These are phyloP conservation scores for Eragrostis tef DNA, from an alignment of 202 grass and related monocot species.

Conservation along the genomic window DNA sequence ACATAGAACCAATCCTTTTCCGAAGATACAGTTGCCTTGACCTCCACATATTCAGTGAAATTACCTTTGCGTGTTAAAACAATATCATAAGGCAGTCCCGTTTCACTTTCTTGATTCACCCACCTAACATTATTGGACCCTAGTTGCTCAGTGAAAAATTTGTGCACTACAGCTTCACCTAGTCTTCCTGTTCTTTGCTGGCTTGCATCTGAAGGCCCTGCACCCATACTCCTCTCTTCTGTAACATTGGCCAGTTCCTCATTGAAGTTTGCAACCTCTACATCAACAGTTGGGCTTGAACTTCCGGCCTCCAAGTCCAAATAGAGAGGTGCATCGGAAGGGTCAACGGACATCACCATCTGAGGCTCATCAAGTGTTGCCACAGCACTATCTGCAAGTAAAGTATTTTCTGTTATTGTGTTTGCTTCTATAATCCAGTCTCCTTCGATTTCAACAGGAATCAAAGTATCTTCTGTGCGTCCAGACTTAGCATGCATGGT, in stretches of 20 bases:
- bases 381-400: slow-evolving; percentile 39
- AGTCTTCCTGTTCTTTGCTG: slow-evolving; percentile 60
- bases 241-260: slow-evolving; percentile 33
- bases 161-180: slow-evolving; percentile 71
- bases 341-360: slow-evolving; percentile 46
- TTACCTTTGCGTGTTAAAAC: slow-evolving; percentile 49
- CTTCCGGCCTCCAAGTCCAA: slow-evolving; percentile 45
- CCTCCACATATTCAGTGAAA: slow-evolving; percentile 75
- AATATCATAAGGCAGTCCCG: slow-evolving; percentile 81
- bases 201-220: slow-evolving; percentile 37
- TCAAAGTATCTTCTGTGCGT: slow-evolving; percentile 48
- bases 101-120: slow-evolving; percentile 75
- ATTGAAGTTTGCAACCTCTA: slow-evolving; percentile 42
- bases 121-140: slow-evolving; percentile 69
- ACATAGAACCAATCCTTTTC: slow-evolving; percentile 84
- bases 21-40: slow-evolving; percentile 74
- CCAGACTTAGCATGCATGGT: slow-evolving; percentile 13
- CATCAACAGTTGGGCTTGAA: slow-evolving; percentile 32
- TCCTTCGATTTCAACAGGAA: slow-evolving; percentile 63
- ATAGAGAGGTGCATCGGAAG: slow-evolving; percentile 39
- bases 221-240: slow-evolving; percentile 21
- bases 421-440: slow-evolving; percentile 75
- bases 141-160: slow-evolving; percentile 58
- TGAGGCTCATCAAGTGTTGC: slow-evolving; percentile 37
- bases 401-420: slow-evolving; percentile 38